Percentiles rank a stretch among this genome's conserved stretches.
Evolutionary conservation across 2,329 filamentous ascomycete species (phyloP).

Genomic region (Venturia oleaginea): DNA sequence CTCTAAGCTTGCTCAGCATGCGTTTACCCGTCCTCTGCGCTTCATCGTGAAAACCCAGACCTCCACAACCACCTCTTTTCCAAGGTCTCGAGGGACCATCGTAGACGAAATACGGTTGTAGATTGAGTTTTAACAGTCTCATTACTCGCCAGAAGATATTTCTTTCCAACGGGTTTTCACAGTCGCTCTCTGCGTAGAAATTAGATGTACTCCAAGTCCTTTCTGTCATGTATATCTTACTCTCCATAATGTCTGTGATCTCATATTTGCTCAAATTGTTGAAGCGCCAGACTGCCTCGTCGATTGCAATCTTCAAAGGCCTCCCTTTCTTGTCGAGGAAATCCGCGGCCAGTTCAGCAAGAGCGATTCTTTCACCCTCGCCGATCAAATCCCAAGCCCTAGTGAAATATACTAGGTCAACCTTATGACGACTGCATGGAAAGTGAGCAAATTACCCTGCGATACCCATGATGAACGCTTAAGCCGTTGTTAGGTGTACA

Average conservation of each 20-base stretch:
- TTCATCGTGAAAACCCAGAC: slow-evolving; percentile 26
- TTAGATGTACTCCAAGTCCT: not conserved
- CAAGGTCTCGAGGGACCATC: slow-evolving; percentile 40
- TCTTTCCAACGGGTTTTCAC: slow-evolving; percentile 34
- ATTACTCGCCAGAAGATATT: slow-evolving; percentile 33
- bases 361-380: slow-evolving; percentile 25
- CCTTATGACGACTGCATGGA: not conserved
- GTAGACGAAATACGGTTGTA: slow-evolving; percentile 46
- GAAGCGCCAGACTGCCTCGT: slow-evolving; percentile 37
- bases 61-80: slow-evolving; percentile 26
- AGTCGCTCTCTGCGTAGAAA: not conserved
- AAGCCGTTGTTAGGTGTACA: not conserved
- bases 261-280: slow-evolving; percentile 30
- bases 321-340: slow-evolving; percentile 27
- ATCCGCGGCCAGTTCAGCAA: slow-evolving; percentile 31
- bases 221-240: slow-evolving; percentile 16
- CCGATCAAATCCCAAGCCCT: slow-evolving; percentile 32
- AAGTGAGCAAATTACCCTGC: slow-evolving; percentile 8
- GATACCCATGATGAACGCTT: slow-evolving; percentile 15
- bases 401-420: not conserved
- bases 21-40: slow-evolving; percentile 27
- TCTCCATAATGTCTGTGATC: slow-evolving; percentile 28
- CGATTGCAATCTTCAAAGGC: slow-evolving; percentile 33
- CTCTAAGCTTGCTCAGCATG: slow-evolving; percentile 29
- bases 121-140: slow-evolving; percentile 39